Base-by-base conservation (phyloP, 768 basidiomycete genomes). In the Sarcomyxa edulis region DNA sequence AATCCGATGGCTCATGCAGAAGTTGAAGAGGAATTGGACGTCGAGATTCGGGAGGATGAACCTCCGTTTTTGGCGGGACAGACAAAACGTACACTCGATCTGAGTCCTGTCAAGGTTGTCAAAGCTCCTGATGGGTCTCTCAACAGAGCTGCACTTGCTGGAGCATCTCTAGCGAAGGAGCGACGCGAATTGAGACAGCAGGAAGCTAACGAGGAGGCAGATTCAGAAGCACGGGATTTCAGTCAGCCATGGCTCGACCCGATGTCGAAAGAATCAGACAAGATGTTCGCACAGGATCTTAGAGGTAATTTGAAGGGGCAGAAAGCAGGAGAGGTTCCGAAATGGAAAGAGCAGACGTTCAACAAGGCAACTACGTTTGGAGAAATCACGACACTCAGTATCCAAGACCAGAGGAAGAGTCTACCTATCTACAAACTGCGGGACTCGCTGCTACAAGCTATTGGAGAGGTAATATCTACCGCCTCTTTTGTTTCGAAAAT, bases 121-220 rank as follows among this genome's bases (percentile, higher is more conserved):
- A 98, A 98, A 57, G 96, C 96, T 15, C 96, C 96, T 1, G 96
- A 99, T 62, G 96, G 96, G 14, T 94, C 94, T 5, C 59, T 99
- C 42, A 99, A 99, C 51, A 74, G 96, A 44, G 94, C 96, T 14
- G 96, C 96, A 5, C 73, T 98, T 26, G 88, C 90, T 1, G 94
- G 95, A 15, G 92, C 93, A 16, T 82, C 93, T 2, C 66, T 97
- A 3, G 90, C 95, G 9, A 96, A 96, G 59, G 96, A 99, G 60
- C 78, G 96, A 37, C 76, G 94, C 30, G 96, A 99, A 58, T 61
- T 98, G 35, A 77, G 92, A 46, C 90, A 94, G 50, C 90, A 98
- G 57, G 94, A 98, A 55, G 85, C 74, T 10, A 95, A 96, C 53
- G 96, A 98, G 45, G 70, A 85, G 48, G 95, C 89, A 0, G 96